Evolutionary conservation across 306 rosid genomes (phyloP), one percentile per base, ranked within the genome.

Genomic region (Cucumis hystrix): DNA sequence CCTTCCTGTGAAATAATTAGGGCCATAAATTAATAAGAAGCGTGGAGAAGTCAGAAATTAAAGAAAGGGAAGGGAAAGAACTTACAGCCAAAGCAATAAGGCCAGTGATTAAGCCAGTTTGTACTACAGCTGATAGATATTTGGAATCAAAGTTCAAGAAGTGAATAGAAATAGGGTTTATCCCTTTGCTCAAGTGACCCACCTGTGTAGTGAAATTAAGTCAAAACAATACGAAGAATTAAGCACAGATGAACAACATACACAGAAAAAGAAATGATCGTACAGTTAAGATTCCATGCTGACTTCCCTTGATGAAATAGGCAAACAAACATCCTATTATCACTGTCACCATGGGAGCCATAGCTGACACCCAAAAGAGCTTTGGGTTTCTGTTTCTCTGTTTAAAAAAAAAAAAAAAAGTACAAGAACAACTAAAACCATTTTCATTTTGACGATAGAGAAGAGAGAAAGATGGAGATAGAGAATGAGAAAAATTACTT

Each of bases 291-390:
- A 94, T 91, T 78, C 97, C 96, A 83, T 94, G 90, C 0, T 85
- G 1, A 21, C 58, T 20, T 60, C 91, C 93, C 14, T 90, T 75
- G n/a, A 82, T 78, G 6, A 91, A 84, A 85, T 70, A 88, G 14
- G 94, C 88, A 79, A 89, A 85, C 66, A 86, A 5, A 49, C 90
- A 87, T 21, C 91, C 89, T 17, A 83, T 55, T 7, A 91, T 8
- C 9, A 94, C 87, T 4, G 85, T 82, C 37, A 83, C 43, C 86
- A 94, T 88, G 12, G 98, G 97, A 79, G 87, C 85, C 76, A 94
- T 84, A 1, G 98, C 98, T 2, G 94, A 83, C 20, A 91, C 91
- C 96, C 94, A 91, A 83, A 94, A 94, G 35, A 94, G 87, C 81
- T 91, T 86, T 66, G 91, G 91, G 1, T 66, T 91, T 74, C 8